Evolutionary conservation across 2,329 filamentous ascomycete species (phyloP).

Genomic region (Alternaria infectoria): DNA sequence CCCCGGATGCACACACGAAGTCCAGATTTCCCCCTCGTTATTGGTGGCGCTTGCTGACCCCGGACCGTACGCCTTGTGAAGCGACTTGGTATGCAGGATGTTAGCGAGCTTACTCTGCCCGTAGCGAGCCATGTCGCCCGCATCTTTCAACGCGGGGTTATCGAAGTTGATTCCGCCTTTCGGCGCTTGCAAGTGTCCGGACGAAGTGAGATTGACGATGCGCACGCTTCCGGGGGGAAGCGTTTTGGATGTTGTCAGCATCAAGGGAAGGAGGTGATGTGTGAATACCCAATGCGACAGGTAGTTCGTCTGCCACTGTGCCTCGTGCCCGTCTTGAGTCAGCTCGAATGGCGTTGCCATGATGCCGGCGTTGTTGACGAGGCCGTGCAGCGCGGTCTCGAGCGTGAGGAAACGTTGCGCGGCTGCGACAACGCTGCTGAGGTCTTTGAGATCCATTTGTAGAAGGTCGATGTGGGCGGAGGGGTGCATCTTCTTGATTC

Average conservation of each 20-base stretch:
- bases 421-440: constrained; percentile 41
- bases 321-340: constrained; percentile 53
- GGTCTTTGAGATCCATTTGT: constrained; percentile 44
- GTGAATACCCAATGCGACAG: constrained; percentile 54
- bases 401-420: constrained; percentile 33
- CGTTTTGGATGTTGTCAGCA: constrained; percentile 23
- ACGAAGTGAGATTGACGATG: constrained; percentile 27
- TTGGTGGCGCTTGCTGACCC: constrained; percentile 5
- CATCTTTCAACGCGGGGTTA: constrained; percentile 6
- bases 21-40: constrained; percentile 16
- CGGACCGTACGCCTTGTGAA: constrained; percentile 15
- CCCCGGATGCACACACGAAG: constrained; percentile 27
- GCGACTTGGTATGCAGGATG: constrained; percentile 17
- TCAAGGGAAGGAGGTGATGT: constrained; percentile 46
- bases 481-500: constrained; percentile 39
- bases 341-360: constrained; percentile 39
- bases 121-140: constrained; percentile 18
- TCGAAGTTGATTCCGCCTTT: constrained; percentile 24
- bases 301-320: constrained; percentile 56
- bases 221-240: constrained; percentile 41
- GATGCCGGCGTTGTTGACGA: constrained; percentile 51
- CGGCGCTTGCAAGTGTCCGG: constrained; percentile 17
- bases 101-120: constrained; percentile 34
- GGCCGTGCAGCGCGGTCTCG: constrained; percentile 44
- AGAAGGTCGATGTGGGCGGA: constrained; percentile 35